Evolutionary conservation across 495 filamentous ascomycete species (phyloP).

Genomic region (Venustampulla echinocandica): DNA sequence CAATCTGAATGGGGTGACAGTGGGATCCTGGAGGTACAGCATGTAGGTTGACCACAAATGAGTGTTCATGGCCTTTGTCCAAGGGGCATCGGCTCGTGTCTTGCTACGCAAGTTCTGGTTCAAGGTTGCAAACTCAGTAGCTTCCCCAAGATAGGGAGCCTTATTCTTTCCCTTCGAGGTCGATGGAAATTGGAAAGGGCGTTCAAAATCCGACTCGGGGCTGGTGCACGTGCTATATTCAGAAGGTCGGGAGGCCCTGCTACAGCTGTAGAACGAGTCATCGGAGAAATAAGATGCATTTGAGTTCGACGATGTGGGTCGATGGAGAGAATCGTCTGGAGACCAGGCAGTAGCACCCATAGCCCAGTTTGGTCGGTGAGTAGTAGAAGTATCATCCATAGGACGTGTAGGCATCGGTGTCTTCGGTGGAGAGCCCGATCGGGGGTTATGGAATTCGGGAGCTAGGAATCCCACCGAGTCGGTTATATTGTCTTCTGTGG

Average conservation of each 20-base stretch:
- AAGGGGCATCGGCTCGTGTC: conserved; percentile 29
- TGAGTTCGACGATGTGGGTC: conserved; percentile 14
- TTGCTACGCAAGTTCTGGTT: conserved; percentile 19
- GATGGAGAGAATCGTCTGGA: conserved; percentile 12
- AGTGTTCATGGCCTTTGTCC: conserved; percentile 85
- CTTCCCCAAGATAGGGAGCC: neutral
- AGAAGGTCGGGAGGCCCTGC: conserved; percentile 33
- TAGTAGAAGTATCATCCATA: neutral
- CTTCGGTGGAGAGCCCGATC: conserved; percentile 15
- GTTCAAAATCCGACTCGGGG: conserved; percentile 30
- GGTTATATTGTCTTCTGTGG: conserved; percentile 1
- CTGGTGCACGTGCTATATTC: conserved; percentile 37
- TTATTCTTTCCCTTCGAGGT: conserved; percentile 17
- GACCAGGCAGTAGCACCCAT: conserved; percentile 8
- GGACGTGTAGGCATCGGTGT: conserved; percentile 16
- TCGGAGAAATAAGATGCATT: conserved; percentile 20
- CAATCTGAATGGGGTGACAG: conserved; percentile 87
- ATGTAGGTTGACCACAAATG: conserved; percentile 91
- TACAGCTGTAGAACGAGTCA: conserved; percentile 23
- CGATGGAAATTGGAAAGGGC: conserved; percentile 21
- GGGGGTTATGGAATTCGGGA: conserved; percentile 7
- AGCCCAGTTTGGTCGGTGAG: conserved; percentile 22
- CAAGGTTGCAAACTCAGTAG: neutral
- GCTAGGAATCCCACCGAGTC: conserved; percentile 11
- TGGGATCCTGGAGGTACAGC: conserved; percentile 81